phyloP scores from a whole-genome alignment of 768 basidiomycete species.

The Mycena metata region DNA sequence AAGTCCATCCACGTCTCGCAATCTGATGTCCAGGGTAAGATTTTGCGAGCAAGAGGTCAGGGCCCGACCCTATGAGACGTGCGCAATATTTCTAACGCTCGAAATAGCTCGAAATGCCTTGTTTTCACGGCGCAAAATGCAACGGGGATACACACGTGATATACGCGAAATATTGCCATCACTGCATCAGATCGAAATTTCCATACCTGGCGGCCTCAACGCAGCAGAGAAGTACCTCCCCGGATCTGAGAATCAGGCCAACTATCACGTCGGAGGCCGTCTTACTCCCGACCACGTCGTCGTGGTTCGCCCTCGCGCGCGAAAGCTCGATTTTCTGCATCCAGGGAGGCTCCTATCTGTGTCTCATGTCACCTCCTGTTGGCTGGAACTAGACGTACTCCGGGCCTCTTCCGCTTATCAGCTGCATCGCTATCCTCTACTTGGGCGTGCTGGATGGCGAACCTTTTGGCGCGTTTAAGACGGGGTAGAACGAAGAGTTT shows the following conservation, averaged over 20 bases:
- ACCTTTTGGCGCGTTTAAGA: slow-evolving; percentile 31
- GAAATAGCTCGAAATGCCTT: no score
- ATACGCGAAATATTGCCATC: slow-evolving; percentile 6
- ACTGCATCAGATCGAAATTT: slow-evolving; percentile 26
- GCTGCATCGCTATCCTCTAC: not conserved
- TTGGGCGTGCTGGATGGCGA: slow-evolving; percentile 20
- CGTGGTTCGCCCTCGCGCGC: slow-evolving; percentile 7
- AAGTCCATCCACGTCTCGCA: slow-evolving; percentile 4
- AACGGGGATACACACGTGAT: not conserved
- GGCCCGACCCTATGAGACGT: no score
- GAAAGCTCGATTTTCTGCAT: slow-evolving; percentile 4
- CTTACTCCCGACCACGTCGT: slow-evolving; percentile 15
- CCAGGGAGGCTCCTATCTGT: slow-evolving; percentile 27
- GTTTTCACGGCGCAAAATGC: not conserved
- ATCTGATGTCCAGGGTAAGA: not conserved
- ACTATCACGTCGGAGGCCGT: not conserved
- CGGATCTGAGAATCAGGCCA: slow-evolving; percentile 21
- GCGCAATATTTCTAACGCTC: no score
- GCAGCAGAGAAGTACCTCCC: not conserved
- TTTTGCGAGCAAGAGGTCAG: not conserved
- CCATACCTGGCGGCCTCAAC: slow-evolving; percentile 12
- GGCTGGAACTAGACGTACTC: not conserved
- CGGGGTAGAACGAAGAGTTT: slow-evolving; percentile 33
- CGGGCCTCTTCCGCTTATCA: not conserved
- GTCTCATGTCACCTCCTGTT: slow-evolving; percentile 30